phyloP scores from a whole-genome alignment of 2,329 filamentous ascomycete genomes.

The Metarhizium album region DNA sequence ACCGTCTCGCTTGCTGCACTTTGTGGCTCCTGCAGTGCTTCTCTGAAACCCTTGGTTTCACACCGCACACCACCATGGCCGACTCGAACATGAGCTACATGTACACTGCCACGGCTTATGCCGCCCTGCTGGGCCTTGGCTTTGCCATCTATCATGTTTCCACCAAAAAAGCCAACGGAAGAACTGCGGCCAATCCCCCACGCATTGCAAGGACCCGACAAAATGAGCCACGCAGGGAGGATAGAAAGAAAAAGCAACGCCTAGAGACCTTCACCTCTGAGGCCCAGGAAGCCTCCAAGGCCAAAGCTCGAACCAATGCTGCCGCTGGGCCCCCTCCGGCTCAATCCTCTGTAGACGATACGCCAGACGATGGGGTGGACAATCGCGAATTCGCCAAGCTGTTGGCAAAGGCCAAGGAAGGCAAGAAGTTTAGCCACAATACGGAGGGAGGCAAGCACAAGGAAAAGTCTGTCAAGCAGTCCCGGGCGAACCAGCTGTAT shows the following conservation, averaged over 20 bases:
- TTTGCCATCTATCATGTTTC: constrained; percentile 25
- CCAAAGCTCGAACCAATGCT: constrained; percentile 21
- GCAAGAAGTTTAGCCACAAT: constrained; percentile 47
- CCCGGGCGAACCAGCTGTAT: constrained; percentile 43
- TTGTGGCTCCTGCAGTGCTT: not conserved
- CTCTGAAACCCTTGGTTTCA: not conserved
- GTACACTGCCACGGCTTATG: constrained; percentile 27
- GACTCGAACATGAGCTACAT: constrained; percentile 23
- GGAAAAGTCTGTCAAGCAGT: constrained; percentile 61
- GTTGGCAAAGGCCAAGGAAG: constrained; percentile 59
- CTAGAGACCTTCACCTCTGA: constrained; percentile 29
- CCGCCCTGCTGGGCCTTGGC: constrained; percentile 24
- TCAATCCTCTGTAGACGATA: constrained; percentile 22
- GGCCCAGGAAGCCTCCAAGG: constrained; percentile 26
- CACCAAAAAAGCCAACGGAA: constrained; percentile 23
- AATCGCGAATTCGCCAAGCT: constrained; percentile 69
- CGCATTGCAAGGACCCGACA: constrained; percentile 21
- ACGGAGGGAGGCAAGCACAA: constrained; percentile 50
- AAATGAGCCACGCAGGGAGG: constrained; percentile 27
- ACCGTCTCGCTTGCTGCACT: not conserved
- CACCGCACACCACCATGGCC: constrained; percentile 18
- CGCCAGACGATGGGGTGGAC: constrained; percentile 50
- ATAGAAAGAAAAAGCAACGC: constrained; percentile 36
- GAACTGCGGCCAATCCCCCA: constrained; percentile 15
- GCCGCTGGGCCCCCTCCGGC: constrained; percentile 2